A percentile compares a stretch with the other conserved stretches of the same genome.
phyloP scores from a whole-genome alignment of 495 filamentous ascomycete species.

The Talaromyces adpressus region DNA sequence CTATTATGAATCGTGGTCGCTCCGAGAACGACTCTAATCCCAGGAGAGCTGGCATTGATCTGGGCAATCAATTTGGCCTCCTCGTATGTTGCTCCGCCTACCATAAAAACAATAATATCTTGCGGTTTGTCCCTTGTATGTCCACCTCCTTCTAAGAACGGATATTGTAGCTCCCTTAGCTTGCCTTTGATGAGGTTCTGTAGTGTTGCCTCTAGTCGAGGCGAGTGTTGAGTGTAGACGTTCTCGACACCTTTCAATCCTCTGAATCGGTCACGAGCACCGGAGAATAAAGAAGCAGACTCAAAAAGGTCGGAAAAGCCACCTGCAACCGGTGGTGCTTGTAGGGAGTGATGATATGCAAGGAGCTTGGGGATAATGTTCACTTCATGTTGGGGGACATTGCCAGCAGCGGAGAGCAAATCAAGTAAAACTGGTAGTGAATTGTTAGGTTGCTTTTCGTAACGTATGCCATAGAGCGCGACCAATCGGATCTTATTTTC shows the following conservation, averaged over 20 bases:
- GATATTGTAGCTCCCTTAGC: constrained; percentile 76
- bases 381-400: constrained; percentile 63
- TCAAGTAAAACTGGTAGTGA: constrained; percentile 76
- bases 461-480: constrained; percentile 87
- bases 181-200: constrained; percentile 90
- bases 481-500: constrained; percentile 82
- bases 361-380: constrained; percentile 72
- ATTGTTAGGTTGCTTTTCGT: constrained; percentile 76
- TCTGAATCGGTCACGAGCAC: constrained; percentile 83
- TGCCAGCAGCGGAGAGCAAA: constrained; percentile 69
- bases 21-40: constrained; percentile 79
- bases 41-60: constrained; percentile 85
- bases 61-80: constrained; percentile 91
- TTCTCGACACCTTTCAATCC: constrained; percentile 97
- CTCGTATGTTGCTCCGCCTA: constrained; percentile 91
- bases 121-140: constrained; percentile 89
- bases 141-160: constrained; percentile 82
- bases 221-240: constrained; percentile 96
- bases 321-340: constrained; percentile 58
- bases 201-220: constrained; percentile 75
- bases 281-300: constrained; percentile 82
- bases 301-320: constrained; percentile 90
- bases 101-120: constrained; percentile 89
- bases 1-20: constrained; percentile 84
- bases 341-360: constrained; percentile 75